Evolutionary conservation across 2,329 filamentous ascomycete genomes (phyloP).

Genomic region (Samsoniella hepiali): DNA sequence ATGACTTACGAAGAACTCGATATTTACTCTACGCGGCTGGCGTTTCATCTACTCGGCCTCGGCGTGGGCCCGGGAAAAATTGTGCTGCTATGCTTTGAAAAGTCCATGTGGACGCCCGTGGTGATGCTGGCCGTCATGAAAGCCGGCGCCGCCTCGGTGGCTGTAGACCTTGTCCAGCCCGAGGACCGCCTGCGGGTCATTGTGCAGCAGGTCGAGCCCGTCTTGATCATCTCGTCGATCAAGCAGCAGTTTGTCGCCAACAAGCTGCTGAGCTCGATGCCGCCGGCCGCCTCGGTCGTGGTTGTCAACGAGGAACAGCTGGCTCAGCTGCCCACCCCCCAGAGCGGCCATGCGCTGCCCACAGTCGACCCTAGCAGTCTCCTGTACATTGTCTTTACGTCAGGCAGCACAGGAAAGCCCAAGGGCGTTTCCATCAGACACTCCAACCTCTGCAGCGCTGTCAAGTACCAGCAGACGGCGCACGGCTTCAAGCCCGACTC

Average conservation of each 20-base stretch:
- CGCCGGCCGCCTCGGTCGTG: conserved; percentile 6
- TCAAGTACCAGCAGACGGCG: conserved; percentile 13
- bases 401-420: conserved; percentile 48
- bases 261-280: conserved; percentile 9
- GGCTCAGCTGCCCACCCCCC: not conserved
- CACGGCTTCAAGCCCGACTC: conserved; percentile 5
- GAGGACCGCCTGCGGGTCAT: conserved; percentile 22
- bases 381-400: conserved; percentile 48
- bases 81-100: conserved; percentile 26
- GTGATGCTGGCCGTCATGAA: conserved; percentile 26
- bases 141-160: conserved; percentile 26
- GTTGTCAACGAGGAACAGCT: not conserved
- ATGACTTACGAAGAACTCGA: conserved; percentile 40
- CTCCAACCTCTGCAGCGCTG: conserved; percentile 19
- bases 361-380: conserved; percentile 2
- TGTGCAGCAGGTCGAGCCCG: conserved; percentile 18
- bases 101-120: conserved; percentile 26
- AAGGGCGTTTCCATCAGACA: conserved; percentile 44
- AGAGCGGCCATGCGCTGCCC: not conserved
- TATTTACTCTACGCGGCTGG: conserved; percentile 18
- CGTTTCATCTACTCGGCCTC: conserved; percentile 17
- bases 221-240: conserved; percentile 23
- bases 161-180: conserved; percentile 27
- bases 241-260: conserved; percentile 16
- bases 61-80: conserved; percentile 28